A percentile compares a stretch with the other conserved stretches of the same genome.
These are phyloP conservation scores for Bipolaris sorokiniana DNA, from an alignment of 2,329 filamentous ascomycete genomes.

Conservation along the genomic window DNA sequence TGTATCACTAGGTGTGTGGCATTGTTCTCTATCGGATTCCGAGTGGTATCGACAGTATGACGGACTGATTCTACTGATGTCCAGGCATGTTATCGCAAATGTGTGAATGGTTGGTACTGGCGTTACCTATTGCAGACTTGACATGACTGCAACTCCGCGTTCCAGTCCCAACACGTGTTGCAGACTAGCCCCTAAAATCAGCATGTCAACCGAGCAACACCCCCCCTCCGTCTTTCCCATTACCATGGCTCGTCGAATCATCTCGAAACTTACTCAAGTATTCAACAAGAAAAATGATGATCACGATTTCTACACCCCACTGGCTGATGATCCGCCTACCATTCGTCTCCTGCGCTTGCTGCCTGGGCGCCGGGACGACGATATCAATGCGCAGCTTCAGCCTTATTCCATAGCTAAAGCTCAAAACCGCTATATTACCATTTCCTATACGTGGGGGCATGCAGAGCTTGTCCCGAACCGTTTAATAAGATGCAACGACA, in stretches of 20 bases:
- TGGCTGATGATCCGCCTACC: constrained; percentile 1
- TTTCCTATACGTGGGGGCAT: constrained; percentile 25
- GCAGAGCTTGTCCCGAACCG: constrained; percentile 9
- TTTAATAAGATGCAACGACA: constrained; percentile 19
- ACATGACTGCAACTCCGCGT: neutral
- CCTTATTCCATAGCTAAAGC: constrained; percentile 10
- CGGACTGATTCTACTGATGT: neutral
- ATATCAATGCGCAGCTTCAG: constrained; percentile 14
- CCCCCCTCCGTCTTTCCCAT: neutral
- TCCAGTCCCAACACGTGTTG: neutral
- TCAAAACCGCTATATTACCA: constrained; percentile 15
- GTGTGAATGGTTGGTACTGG: neutral
- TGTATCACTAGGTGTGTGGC: neutral
- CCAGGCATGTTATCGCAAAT: neutral
- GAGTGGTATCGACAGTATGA: neutral
- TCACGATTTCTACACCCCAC: neutral
- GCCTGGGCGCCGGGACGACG: constrained; percentile 13
- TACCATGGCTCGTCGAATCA: constrained; percentile 6
- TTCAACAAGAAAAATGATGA: constrained; percentile 1
- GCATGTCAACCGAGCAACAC: constrained; percentile 5
- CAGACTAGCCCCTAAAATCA: neutral
- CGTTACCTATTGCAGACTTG: neutral
- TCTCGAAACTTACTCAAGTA: constrained; percentile 2
- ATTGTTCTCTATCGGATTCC: neutral
- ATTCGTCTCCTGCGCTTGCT: constrained; percentile 16